Percentiles rank a stretch among this genome's conserved stretches.
These are phyloP conservation scores for Wickerhamomyces alni DNA, from an alignment of 805 yeast genomes.

Conservation along the genomic window DNA sequence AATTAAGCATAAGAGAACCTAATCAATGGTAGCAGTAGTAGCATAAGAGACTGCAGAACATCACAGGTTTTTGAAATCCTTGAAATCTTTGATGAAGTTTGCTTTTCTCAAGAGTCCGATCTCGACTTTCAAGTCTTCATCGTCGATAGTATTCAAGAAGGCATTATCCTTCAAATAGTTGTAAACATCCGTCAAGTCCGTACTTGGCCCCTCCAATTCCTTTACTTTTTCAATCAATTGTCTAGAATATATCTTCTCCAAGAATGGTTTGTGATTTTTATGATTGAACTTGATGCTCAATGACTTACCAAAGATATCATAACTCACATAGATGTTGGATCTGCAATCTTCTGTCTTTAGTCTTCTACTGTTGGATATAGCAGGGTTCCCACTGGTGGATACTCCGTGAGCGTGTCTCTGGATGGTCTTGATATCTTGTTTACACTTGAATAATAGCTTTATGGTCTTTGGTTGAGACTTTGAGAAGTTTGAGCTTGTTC, in stretches of 20 bases:
- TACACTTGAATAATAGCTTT: conserved; percentile 20
- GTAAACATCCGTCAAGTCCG: conserved; percentile 7
- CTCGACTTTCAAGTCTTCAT: conserved; percentile 11
- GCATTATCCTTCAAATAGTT: conserved; percentile 5
- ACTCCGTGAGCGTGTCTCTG: conserved; percentile 7
- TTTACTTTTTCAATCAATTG: conserved; percentile 13
- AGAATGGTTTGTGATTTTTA: conserved; percentile 13
- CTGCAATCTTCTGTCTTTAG: conserved; percentile 21
- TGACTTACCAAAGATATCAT: conserved; percentile 16
- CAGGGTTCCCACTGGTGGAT: not conserved
- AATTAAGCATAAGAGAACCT: too few relatives aligned
- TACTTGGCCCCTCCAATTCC: conserved; percentile 1
- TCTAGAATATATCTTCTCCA: conserved; percentile 17
- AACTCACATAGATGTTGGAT: conserved; percentile 19
- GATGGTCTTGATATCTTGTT: conserved; percentile 20
- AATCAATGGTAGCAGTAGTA: too few relatives aligned
- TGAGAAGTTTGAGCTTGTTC: conserved; percentile 16
- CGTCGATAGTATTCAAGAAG: conserved; percentile 4
- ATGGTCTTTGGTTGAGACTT: conserved; percentile 21
- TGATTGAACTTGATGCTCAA: conserved; percentile 20
- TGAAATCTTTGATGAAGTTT: conserved; percentile 19
- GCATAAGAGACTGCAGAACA: too few relatives aligned
- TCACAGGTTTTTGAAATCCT: not conserved
- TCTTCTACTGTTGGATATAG: conserved; percentile 6
- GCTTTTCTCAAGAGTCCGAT: conserved; percentile 12